Percentiles rank a stretch among this genome's conserved stretches.
phyloP scores from a whole-genome alignment of 345 rosid species.

The Populus pruinosa region DNA sequence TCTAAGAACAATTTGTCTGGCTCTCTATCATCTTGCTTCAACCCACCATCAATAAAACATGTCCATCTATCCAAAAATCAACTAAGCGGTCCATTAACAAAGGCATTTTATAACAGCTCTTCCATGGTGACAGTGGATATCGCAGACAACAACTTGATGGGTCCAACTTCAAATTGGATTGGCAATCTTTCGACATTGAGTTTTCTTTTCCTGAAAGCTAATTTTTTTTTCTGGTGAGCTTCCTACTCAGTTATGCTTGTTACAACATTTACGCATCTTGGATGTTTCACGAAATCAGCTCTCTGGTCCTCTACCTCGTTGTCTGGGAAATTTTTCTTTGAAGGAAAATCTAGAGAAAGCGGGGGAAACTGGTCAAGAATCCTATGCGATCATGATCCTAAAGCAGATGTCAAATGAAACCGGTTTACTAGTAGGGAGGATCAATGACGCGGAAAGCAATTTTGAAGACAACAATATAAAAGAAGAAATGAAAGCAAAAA shows the following conservation, averaged over 20 bases:
- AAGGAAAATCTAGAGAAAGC: background rate
- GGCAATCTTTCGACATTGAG: background rate
- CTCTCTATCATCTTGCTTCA: background rate
- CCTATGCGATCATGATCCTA: background rate
- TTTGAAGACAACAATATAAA: background rate
- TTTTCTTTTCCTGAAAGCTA: slow-evolving; percentile 17
- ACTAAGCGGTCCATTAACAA: background rate
- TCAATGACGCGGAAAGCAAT: rapidly evolving
- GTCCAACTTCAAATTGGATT: slow-evolving; percentile 20
- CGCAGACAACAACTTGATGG: slow-evolving; percentile 5
- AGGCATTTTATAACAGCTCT: background rate
- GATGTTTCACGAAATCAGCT: slow-evolving; percentile 19
- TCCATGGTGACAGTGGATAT: slow-evolving; percentile 3
- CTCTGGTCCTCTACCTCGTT: slow-evolving; percentile 6
- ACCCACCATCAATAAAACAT: background rate
- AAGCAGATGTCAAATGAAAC: no score
- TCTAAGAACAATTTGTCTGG: slow-evolving; percentile 6
- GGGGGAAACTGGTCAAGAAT: no score
- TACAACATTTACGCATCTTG: background rate
- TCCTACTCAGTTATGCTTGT: slow-evolving; percentile 6
- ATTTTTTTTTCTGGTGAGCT: slow-evolving; percentile 9
- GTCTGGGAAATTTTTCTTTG: background rate
- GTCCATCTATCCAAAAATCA: slow-evolving; percentile 6
- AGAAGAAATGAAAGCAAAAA: background rate
- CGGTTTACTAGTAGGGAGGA: no score